Conservation (phyloP, 192 early-diverging fungal genomes). For the Chytriomyces sp. region DNA sequence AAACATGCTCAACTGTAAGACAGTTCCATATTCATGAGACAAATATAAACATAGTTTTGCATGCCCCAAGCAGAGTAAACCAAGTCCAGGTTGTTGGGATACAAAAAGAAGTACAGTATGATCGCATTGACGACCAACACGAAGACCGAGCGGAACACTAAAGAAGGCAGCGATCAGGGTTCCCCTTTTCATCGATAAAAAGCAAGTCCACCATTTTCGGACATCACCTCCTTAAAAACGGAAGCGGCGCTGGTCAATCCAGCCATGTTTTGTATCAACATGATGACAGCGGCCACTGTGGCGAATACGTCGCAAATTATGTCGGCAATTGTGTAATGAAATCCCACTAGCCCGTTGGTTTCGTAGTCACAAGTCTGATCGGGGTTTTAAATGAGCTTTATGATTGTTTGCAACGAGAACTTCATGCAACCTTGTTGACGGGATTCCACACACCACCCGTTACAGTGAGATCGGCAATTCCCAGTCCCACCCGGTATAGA, state of each 20-base stretch:
- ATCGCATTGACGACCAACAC: neutral
- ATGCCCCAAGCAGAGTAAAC: neutral
- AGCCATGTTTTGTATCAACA: too few species aligned
- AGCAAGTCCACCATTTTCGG: neutral
- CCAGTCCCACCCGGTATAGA: neutral
- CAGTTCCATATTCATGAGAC: conserved; percentile 2
- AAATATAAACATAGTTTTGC: conserved; percentile 3
- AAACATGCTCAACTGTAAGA: conserved; percentile 11
- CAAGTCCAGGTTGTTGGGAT: neutral
- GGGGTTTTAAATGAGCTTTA: too few species aligned
- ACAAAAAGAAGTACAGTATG: neutral
- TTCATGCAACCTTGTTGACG: neutral
- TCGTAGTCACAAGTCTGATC: neutral
- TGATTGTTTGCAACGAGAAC: too few species aligned
- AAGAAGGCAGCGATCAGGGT: neutral
- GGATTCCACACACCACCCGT: neutral
- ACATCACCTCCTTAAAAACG: too few species aligned
- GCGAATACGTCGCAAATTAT: conserved; percentile 13
- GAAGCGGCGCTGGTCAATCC: too few species aligned
- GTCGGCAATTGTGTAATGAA: conserved; percentile 10
- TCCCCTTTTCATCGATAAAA: too few species aligned
- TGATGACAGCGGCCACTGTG: neutral
- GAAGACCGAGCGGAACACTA: neutral
- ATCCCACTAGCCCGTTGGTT: neutral
- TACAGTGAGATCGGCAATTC: neutral